Evolutionary conservation across 257 asterid species (phyloP).

Genomic region (Solanum virginianum): DNA sequence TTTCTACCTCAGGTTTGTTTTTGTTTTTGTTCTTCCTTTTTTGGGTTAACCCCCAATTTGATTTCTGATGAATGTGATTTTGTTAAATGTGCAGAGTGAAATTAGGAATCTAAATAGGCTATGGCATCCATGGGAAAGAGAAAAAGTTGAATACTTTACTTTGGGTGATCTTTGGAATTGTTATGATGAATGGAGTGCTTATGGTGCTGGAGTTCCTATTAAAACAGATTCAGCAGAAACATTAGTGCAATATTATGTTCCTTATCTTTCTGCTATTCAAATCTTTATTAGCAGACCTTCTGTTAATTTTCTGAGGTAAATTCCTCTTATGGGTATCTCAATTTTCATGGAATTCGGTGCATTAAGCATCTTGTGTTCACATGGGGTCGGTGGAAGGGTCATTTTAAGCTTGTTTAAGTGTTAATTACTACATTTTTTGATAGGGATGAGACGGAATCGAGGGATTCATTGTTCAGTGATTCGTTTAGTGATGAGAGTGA

Average conservation of each 20-base stretch:
- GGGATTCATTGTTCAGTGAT: conserved; percentile 43
- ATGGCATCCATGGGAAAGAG: conserved; percentile 96
- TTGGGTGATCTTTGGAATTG: conserved; percentile 82
- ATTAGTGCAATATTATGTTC: conserved; percentile 72
- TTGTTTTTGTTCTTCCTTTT: background rate
- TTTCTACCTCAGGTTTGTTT: conserved; percentile 27
- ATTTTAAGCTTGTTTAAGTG: background rate
- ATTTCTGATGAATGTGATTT: background rate
- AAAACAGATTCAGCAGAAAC: conserved; percentile 52
- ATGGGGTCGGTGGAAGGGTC: background rate
- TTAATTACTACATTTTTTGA: background rate
- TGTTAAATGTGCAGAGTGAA: conserved; percentile 39
- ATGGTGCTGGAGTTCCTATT: conserved; percentile 87
- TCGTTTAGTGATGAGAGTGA: conserved; percentile 47
- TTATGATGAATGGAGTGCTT: conserved; percentile 90
- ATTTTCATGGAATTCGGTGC: background rate
- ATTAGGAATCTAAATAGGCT: conserved; percentile 70
- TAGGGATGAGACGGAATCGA: conserved; percentile 39
- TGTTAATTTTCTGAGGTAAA: conserved; percentile 54
- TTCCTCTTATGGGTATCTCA: background rate
- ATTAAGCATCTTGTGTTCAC: background rate
- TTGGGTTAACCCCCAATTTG: background rate
- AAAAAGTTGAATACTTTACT: conserved; percentile 66
- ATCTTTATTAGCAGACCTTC: conserved; percentile 79
- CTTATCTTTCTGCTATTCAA: conserved; percentile 94